These are phyloP conservation scores for Cornus kousa DNA, from an alignment of 148 eudicot genomes.

Conservation along the genomic window DNA sequence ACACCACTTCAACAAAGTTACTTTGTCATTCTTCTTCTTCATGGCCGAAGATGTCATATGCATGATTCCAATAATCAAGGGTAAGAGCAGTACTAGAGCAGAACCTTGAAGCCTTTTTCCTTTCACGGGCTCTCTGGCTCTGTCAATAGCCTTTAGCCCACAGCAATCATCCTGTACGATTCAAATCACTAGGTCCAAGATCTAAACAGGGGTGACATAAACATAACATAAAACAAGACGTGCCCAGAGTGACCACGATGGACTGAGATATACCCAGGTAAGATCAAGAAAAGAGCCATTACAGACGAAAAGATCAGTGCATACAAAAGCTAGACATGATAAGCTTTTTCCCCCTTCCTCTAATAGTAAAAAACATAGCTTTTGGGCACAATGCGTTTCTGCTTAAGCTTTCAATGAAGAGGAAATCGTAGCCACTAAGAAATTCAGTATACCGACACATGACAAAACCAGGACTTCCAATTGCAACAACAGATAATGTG, in stretches of 20 bases:
- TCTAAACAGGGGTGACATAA: conserved; percentile 7
- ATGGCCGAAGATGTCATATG: background rate
- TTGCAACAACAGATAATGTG: background rate
- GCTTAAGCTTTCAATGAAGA: conserved; percentile 5
- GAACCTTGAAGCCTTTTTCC: conserved; percentile 8
- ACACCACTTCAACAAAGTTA: background rate
- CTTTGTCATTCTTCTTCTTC: background rate
- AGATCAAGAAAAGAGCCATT: background rate
- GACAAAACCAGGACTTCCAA: background rate
- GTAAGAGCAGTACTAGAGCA: background rate
- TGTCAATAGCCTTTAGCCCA: conserved; percentile 12
- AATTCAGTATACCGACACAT: background rate
- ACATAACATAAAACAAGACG: background rate
- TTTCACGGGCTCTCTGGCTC: conserved; percentile 13
- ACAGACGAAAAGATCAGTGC: background rate
- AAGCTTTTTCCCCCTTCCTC: conserved; percentile 3
- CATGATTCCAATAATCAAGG: background rate
- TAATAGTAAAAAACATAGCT: background rate
- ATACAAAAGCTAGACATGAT: conserved; percentile 4
- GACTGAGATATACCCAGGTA: background rate
- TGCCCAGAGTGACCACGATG: background rate
- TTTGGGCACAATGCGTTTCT: background rate
- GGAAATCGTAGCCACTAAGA: conserved; percentile 1
- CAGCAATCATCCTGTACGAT: background rate
- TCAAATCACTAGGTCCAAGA: conserved; percentile 5